phyloP scores from a whole-genome alignment of 352 stramenopile genomes.

The Thalassiosira allenii region DNA sequence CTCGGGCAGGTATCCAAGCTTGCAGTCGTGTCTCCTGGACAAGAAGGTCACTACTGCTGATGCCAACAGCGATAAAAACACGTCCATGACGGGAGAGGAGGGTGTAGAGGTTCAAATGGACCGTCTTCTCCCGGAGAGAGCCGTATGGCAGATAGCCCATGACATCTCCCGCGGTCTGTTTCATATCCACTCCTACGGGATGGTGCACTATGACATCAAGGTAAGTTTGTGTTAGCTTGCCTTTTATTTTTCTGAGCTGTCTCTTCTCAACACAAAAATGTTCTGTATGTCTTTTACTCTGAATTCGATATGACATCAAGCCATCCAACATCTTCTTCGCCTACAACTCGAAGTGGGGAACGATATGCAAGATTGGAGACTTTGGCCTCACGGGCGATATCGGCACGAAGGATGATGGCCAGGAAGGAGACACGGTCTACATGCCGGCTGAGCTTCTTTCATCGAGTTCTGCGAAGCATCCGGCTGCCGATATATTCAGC shows the following conservation, averaged over 20 bases:
- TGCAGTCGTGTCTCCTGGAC: slow-evolving; percentile 51
- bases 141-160: slow-evolving; percentile 83
- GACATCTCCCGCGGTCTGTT: slow-evolving; percentile 86
- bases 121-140: slow-evolving; percentile 67
- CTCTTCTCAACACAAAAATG: too few relatives aligned
- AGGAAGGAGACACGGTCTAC: slow-evolving; percentile 81
- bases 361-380: slow-evolving; percentile 85
- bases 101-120: too few relatives aligned
- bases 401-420: slow-evolving; percentile 74
- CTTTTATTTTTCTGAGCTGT: too few relatives aligned
- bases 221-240: too few relatives aligned
- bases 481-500: slow-evolving; percentile 80
- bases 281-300: too few relatives aligned
- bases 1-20: slow-evolving; percentile 69
- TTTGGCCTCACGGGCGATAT: slow-evolving; percentile 79
- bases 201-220: slow-evolving; percentile 96
- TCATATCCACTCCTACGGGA: slow-evolving; percentile 89
- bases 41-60: too few relatives aligned
- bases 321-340: slow-evolving; percentile 94
- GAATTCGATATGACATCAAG: too few relatives aligned
- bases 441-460: slow-evolving; percentile 75
- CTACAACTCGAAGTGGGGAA: slow-evolving; percentile 62
- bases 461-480: slow-evolving; percentile 60
- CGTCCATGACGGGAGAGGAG: slow-evolving; percentile 19
- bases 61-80: slow-evolving; percentile 16